These are phyloP conservation scores for Raffaelea ambrosiae DNA, from an alignment of 2,329 filamentous ascomycete genomes.

Conservation along the genomic window DNA sequence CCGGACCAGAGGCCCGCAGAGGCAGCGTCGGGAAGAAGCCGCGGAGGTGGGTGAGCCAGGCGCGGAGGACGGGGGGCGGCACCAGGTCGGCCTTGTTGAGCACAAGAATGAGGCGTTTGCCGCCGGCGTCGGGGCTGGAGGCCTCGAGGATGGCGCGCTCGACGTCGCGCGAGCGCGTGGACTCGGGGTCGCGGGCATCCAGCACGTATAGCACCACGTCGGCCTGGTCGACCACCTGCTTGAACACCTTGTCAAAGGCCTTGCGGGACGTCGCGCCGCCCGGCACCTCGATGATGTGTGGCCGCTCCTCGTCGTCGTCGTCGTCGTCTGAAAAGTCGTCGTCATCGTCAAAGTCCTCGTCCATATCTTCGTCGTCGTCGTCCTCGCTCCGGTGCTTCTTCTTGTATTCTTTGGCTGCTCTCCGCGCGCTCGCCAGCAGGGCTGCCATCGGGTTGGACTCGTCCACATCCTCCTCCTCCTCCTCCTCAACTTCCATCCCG, in stretches of 20 bases:
- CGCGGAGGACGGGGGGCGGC: conserved; percentile 70
- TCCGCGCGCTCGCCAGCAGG: conserved; percentile 74
- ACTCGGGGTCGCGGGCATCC: conserved; percentile 84
- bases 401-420: conserved; percentile 66
- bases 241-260: conserved; percentile 94
- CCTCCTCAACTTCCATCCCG: conserved; percentile 52
- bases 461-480: conserved; percentile 55
- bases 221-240: conserved; percentile 79
- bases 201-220: conserved; percentile 91
- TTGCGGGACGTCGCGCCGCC: conserved; percentile 61
- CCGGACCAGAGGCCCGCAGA: conserved; percentile 72
- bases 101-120: conserved; percentile 82
- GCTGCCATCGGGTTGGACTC: conserved; percentile 84
- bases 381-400: conserved; percentile 48
- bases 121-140: conserved; percentile 48
- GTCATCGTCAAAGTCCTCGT: conserved; percentile 47
- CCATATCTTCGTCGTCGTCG: conserved; percentile 29
- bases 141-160: conserved; percentile 90
- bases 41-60: conserved; percentile 76
- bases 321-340: conserved; percentile 29
- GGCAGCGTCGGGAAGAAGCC: conserved; percentile 88
- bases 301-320: conserved; percentile 31
- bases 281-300: conserved; percentile 39
- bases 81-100: conserved; percentile 95
- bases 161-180: conserved; percentile 81